Conservation (phyloP, 2,329 filamentous ascomycete genomes). For the Cordyceps militaris region DNA sequence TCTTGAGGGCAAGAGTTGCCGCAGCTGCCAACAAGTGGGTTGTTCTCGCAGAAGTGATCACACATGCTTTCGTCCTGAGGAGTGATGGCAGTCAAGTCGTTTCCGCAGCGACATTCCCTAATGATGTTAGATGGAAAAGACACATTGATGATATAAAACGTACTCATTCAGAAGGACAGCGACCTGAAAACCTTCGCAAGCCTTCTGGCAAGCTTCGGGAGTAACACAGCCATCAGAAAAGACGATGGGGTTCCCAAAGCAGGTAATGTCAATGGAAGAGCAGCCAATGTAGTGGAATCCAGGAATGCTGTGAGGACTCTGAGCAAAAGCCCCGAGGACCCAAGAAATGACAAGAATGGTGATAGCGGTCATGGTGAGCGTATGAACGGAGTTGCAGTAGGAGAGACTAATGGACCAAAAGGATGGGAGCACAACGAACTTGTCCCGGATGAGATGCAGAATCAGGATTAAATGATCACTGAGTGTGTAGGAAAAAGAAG, state of each 20-base stretch:
- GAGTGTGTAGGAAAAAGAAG: conserved; percentile 7
- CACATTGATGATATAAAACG: neutral
- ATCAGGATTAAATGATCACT: conserved; percentile 8
- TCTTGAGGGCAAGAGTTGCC: conserved; percentile 26
- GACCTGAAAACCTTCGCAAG: conserved; percentile 22
- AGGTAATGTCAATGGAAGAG: conserved; percentile 21
- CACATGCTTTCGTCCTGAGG: conserved; percentile 24
- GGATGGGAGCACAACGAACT: conserved; percentile 8
- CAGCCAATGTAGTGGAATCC: conserved; percentile 24
- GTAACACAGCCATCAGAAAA: conserved; percentile 19
- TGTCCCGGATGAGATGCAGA: conserved; percentile 11
- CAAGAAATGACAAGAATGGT: conserved; percentile 12
- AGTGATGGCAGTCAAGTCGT: conserved; percentile 24
- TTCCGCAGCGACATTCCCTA: conserved; percentile 31
- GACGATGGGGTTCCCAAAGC: conserved; percentile 20
- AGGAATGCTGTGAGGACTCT: conserved; percentile 15
- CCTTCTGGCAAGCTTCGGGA: conserved; percentile 23
- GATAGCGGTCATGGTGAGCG: conserved; percentile 13
- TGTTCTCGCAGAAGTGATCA: conserved; percentile 25
- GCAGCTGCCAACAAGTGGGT: conserved; percentile 25
- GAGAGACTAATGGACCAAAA: conserved; percentile 12
- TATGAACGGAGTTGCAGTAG: conserved; percentile 8
- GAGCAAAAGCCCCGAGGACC: conserved; percentile 13
- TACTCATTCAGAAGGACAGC: conserved; percentile 28
- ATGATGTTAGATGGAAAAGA: conserved; percentile 4